These are phyloP conservation scores for Hibiscus syriacus DNA, from an alignment of 345 rosid species.

Conservation along the genomic window DNA sequence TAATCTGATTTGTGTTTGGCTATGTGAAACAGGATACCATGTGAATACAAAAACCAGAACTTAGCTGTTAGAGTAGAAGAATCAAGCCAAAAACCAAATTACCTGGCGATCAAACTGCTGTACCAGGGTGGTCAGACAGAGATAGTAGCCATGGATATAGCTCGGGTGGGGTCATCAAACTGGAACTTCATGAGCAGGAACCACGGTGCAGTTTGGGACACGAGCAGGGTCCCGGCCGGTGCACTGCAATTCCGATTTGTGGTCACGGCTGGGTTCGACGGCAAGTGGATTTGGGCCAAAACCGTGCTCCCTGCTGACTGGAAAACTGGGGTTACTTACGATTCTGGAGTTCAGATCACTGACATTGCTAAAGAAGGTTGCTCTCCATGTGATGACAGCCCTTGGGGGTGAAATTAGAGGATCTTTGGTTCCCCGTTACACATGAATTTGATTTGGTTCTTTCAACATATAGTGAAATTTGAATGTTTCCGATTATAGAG, in stretches of 20 bases:
- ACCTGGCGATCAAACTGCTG: conserved; percentile 64
- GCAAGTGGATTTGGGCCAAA: conserved; percentile 70
- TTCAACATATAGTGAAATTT: not conserved
- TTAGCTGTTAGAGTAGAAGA: conserved; percentile 83
- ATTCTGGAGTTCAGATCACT: conserved; percentile 62
- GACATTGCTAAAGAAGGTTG: conserved; percentile 92
- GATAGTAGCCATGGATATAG: conserved; percentile 67
- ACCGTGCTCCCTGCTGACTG: conserved; percentile 67
- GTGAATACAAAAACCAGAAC: conserved; percentile 58
- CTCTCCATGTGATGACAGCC: conserved; percentile 43
- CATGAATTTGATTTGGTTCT: not conserved
- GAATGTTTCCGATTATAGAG: too few relatives aligned
- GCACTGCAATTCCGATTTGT: conserved; percentile 71
- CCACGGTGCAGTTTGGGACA: conserved; percentile 75
- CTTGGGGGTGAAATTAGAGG: conserved; percentile 38
- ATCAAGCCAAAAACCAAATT: conserved; percentile 66
- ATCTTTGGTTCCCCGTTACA: not conserved
- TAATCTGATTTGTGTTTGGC: not conserved
- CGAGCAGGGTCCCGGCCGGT: conserved; percentile 66
- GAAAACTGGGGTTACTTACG: conserved; percentile 52
- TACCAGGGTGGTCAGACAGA: conserved; percentile 97
- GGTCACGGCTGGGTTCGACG: conserved; percentile 75
- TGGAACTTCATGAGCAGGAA: conserved; percentile 72
- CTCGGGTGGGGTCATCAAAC: conserved; percentile 47
- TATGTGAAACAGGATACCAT: conserved; percentile 56